phyloP scores from a whole-genome alignment of 768 basidiomycete genomes.

The Lactarius quietus region DNA sequence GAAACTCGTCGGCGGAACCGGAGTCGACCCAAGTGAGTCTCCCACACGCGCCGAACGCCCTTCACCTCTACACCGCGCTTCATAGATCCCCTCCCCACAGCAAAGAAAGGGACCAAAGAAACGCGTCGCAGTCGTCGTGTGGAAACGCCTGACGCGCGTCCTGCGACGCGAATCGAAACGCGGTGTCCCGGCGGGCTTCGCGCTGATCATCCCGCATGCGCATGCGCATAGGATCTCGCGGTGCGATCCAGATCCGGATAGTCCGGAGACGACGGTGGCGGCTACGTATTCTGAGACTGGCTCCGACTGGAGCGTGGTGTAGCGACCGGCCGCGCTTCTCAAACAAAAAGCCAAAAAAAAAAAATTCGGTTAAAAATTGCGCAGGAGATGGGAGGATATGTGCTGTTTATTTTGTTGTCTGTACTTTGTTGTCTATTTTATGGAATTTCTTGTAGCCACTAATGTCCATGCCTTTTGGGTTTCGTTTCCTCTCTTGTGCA shows the following conservation, averaged over 20 bases:
- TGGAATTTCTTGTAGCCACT: neutral
- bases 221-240: neutral
- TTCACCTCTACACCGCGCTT: neutral
- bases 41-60: no score
- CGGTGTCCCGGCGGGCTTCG: neutral
- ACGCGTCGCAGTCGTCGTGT: neutral
- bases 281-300: neutral
- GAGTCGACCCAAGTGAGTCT: neutral
- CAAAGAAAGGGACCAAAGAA: neutral
- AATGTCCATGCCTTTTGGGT: neutral
- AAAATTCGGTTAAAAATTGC: neutral
- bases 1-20: neutral
- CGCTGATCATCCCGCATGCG: neutral
- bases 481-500: neutral
- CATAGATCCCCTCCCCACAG: neutral
- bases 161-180: slow-evolving; percentile 3
- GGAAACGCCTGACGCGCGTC: slow-evolving; percentile 3
- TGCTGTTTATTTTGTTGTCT: neutral
- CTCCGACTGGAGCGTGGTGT: slow-evolving; percentile 11
- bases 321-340: neutral
- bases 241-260: neutral
- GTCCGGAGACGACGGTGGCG: neutral
- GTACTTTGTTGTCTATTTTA: neutral
- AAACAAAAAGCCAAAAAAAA: neutral
- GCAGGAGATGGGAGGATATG: neutral